Conservation (phyloP, 1,284 basidiomycete species). For the Apiotrichum sp. region DNA sequence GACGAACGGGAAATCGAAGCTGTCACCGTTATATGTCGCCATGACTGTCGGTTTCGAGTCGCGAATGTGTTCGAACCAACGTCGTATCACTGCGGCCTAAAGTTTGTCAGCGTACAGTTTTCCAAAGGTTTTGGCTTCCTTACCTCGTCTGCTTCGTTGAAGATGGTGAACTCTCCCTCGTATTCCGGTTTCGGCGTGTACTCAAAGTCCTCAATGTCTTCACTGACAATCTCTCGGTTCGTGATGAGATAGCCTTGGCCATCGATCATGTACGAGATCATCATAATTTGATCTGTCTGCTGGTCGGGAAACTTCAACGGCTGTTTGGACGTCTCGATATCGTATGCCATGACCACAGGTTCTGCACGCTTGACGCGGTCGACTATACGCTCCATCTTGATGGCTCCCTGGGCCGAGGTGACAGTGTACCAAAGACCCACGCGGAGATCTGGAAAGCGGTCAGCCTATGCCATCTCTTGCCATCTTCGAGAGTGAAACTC, state of each 20-base stretch:
- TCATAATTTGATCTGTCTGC: slow-evolving; percentile 96
- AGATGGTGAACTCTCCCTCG: slow-evolving; percentile 93
- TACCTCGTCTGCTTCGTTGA: slow-evolving; percentile 92
- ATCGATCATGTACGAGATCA: slow-evolving; percentile 71
- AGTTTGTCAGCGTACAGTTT: not conserved
- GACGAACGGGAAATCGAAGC: slow-evolving; percentile 99
- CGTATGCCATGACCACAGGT: slow-evolving; percentile 97
- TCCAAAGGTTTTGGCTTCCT: slow-evolving; percentile 16
- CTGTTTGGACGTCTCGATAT: slow-evolving; percentile 98
- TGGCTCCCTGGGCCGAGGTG: slow-evolving; percentile 72
- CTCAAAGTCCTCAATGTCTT: slow-evolving; percentile 98
- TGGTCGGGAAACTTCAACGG: slow-evolving; percentile 98
- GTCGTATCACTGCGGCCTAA: slow-evolving; percentile 67
- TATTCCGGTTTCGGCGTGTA: slow-evolving; percentile 98
- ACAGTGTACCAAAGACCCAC: slow-evolving; percentile 97
- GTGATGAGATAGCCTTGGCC: slow-evolving; percentile 92
- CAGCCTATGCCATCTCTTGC: not conserved
- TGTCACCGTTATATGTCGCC: slow-evolving; percentile 98
- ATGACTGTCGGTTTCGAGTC: slow-evolving; percentile 93
- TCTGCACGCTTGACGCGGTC: slow-evolving; percentile 97
- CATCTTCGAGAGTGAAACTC: slow-evolving; percentile 17
- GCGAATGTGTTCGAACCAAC: slow-evolving; percentile 91
- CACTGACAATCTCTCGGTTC: slow-evolving; percentile 92
- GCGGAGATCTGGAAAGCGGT: slow-evolving; percentile 61
- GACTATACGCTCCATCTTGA: slow-evolving; percentile 64